Conservation (phyloP, 495 filamentous ascomycete genomes). For the Baudoinia panamericana region DNA sequence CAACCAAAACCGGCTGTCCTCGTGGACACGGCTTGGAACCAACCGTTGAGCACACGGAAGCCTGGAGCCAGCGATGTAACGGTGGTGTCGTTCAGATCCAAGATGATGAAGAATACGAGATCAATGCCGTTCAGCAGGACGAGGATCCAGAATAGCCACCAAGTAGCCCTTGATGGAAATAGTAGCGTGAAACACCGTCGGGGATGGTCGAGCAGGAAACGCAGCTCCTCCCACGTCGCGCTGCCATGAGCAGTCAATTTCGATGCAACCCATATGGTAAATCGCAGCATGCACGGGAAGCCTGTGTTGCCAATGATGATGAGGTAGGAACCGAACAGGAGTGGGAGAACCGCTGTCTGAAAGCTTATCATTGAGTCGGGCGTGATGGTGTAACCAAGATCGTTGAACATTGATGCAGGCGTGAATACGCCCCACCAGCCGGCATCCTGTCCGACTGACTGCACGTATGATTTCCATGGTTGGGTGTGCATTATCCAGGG, state of each 20-base stretch:
- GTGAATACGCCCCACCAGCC: constrained; percentile 92
- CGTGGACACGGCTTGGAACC: constrained; percentile 79
- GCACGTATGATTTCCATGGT: constrained; percentile 40
- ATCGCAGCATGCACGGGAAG: constrained; percentile 83
- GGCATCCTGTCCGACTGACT: constrained; percentile 44
- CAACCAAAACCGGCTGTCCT: constrained; percentile 79
- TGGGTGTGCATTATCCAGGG: constrained; percentile 62
- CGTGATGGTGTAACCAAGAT: constrained; percentile 68
- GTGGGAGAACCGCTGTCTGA: constrained; percentile 55
- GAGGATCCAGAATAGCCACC: constrained; percentile 89
- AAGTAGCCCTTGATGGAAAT: constrained; percentile 80
- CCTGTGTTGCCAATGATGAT: constrained; percentile 90
- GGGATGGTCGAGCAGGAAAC: constrained; percentile 85
- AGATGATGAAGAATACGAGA: constrained; percentile 74
- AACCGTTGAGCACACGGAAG: constrained; percentile 62
- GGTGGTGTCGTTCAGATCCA: constrained; percentile 61
- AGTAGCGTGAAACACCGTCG: constrained; percentile 88
- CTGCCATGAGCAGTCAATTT: constrained; percentile 44
- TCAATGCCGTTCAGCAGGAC: constrained; percentile 69
- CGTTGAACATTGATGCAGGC: constrained; percentile 71
- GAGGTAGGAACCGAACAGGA: constrained; percentile 63
- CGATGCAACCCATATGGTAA: constrained; percentile 69
- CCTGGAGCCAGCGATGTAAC: constrained; percentile 51
- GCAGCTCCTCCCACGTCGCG: constrained; percentile 71
- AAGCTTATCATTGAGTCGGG: constrained; percentile 90